Conservation (phyloP, 1,139 yeast species). For the Yamadazyma atmosphaerica region DNA sequence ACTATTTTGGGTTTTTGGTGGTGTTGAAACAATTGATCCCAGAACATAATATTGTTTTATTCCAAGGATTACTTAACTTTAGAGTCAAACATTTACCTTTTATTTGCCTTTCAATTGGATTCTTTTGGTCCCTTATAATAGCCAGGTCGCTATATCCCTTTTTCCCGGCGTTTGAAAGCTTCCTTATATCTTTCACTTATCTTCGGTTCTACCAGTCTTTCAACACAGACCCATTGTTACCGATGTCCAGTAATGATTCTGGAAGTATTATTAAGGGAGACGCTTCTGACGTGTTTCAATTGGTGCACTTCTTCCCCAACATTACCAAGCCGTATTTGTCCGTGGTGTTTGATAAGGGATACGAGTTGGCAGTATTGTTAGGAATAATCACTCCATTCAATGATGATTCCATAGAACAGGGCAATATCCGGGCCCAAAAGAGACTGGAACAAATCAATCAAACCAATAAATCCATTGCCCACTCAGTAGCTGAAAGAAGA, state of each 20-base stretch:
- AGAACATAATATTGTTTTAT: conserved; percentile 75
- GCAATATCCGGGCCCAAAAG: conserved; percentile 70
- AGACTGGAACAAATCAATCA: conserved; percentile 47
- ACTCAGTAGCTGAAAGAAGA: conserved; percentile 78
- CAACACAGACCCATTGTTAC: conserved; percentile 38
- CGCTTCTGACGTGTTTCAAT: conserved; percentile 85
- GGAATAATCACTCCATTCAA: conserved; percentile 67
- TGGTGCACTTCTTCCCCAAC: conserved; percentile 80
- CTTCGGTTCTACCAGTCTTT: conserved; percentile 70
- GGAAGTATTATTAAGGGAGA: conserved; percentile 61
- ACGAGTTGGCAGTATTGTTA: conserved; percentile 53
- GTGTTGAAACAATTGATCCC: conserved; percentile 88
- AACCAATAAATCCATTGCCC: conserved; percentile 43
- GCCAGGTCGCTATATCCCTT: conserved; percentile 50
- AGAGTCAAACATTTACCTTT: conserved; percentile 78
- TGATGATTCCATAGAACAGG: conserved; percentile 68
- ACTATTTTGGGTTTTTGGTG: conserved; percentile 75
- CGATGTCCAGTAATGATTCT: conserved; percentile 30
- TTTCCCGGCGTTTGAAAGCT: conserved; percentile 68
- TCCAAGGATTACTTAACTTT: conserved; percentile 61
- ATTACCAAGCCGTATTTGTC: conserved; percentile 51
- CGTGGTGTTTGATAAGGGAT: conserved; percentile 54
- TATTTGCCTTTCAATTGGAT: conserved; percentile 47
- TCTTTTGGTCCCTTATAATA: conserved; percentile 44
- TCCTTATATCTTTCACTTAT: conserved; percentile 70